phyloP scores from a whole-genome alignment of 1,284 basidiomycete genomes.

The Pterulicium gracile region DNA sequence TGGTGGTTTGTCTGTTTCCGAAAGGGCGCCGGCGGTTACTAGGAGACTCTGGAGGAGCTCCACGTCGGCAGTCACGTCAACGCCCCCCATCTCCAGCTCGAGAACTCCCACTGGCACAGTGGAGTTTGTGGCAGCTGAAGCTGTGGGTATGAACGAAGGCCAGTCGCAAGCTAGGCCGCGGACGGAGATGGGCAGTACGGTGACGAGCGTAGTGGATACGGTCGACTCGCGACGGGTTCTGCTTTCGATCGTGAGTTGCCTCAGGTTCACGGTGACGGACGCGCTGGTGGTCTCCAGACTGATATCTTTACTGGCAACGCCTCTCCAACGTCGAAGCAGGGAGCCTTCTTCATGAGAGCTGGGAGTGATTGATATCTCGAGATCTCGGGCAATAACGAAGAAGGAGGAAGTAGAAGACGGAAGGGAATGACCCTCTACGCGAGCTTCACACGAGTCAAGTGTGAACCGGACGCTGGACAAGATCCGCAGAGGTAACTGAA shows the following conservation, averaged over 20 bases:
- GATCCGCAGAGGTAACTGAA: too few species aligned
- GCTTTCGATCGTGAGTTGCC: neutral
- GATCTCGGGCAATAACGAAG: too few species aligned
- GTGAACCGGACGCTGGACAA: too few species aligned
- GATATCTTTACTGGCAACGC: too few species aligned
- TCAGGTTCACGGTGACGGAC: neutral
- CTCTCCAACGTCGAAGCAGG: too few species aligned
- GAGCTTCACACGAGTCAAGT: too few species aligned
- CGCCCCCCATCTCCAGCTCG: conserved; percentile 30
- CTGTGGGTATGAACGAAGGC: conserved; percentile 35
- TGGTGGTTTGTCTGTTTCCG: neutral
- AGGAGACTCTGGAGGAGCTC: conserved; percentile 26
- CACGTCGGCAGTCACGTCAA: conserved; percentile 41
- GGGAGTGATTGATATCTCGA: too few species aligned
- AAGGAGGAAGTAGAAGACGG: too few species aligned
- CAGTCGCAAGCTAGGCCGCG: conserved; percentile 46
- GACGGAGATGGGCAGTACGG: conserved; percentile 30
- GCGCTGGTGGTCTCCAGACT: too few species aligned
- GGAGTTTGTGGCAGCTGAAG: conserved; percentile 46
- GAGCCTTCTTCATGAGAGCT: too few species aligned
- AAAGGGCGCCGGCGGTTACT: neutral
- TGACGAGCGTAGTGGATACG: conserved; percentile 38
- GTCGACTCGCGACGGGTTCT: conserved; percentile 5
- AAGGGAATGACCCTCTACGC: too few species aligned
- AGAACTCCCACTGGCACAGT: conserved; percentile 48